These are phyloP conservation scores for Kwoniella heveanensis DNA, from an alignment of 768 basidiomycete species.

Conservation along the genomic window DNA sequence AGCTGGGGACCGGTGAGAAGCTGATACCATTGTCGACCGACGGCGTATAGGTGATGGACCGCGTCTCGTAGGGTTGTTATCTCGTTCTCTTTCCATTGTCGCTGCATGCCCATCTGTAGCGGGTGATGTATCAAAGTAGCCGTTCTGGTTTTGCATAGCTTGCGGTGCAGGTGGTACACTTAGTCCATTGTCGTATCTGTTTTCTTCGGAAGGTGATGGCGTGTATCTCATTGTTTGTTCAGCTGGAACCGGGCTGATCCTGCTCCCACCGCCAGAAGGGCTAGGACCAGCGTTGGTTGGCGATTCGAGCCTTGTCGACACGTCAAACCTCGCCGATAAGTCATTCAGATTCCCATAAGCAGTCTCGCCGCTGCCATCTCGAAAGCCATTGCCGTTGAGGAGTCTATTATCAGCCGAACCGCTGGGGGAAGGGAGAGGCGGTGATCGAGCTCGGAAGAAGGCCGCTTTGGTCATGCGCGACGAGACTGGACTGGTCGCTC, in stretches of 20 bases:
- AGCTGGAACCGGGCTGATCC: not conserved
- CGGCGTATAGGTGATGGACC: slow-evolving; percentile 14
- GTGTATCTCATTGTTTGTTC: not conserved
- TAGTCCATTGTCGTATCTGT: not conserved
- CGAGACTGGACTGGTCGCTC: slow-evolving; percentile 22
- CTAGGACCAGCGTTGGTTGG: slow-evolving; percentile 7
- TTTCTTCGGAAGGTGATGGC: not conserved
- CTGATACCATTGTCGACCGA: slow-evolving; percentile 2
- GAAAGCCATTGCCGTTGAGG: not conserved
- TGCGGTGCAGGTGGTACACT: not conserved
- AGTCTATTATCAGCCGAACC: not conserved
- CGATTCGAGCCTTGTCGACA: slow-evolving; percentile 13
- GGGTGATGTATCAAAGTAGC: slow-evolving; percentile 17
- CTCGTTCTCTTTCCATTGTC: slow-evolving; percentile 6
- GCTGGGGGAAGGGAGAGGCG: slow-evolving; percentile 26
- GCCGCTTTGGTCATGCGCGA: slow-evolving; percentile 53
- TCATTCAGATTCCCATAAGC: slow-evolving; percentile 21
- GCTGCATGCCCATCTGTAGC: slow-evolving; percentile 19
- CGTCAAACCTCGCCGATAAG: slow-evolving; percentile 21
- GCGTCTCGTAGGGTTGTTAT: slow-evolving; percentile 6
- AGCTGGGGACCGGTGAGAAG: slow-evolving; percentile 8
- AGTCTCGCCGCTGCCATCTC: not conserved
- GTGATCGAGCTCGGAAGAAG: slow-evolving; percentile 55
- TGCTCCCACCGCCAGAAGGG: not conserved
- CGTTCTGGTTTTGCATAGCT: slow-evolving; percentile 10